Evolutionary conservation across 2,329 filamentous ascomycete species (phyloP).

Genomic region (Chrysoporthe deuterocubensis): DNA sequence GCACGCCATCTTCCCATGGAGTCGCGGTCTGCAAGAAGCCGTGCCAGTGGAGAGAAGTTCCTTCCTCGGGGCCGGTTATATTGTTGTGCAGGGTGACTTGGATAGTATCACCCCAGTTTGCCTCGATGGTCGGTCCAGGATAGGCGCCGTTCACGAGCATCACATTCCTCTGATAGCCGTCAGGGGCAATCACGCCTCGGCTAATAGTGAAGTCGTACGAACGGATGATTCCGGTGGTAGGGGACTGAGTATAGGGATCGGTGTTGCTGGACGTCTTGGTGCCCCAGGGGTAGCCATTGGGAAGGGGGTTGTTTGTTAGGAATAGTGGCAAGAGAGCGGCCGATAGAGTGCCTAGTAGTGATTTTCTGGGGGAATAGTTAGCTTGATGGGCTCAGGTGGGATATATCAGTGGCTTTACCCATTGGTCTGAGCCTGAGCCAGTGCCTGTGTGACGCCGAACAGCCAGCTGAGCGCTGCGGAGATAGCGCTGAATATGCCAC

Average conservation of each 20-base stretch:
- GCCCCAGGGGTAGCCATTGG: conserved; percentile 58
- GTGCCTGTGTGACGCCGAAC: conserved; percentile 31
- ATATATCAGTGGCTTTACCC: conserved; percentile 37
- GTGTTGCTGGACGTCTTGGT: conserved; percentile 44
- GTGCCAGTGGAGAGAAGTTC: conserved; percentile 58
- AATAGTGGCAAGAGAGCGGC: conserved; percentile 47
- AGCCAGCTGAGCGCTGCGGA: conserved; percentile 30
- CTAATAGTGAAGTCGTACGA: conserved; percentile 59
- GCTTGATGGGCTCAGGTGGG: neutral
- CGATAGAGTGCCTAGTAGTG: conserved; percentile 45
- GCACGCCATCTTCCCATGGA: conserved; percentile 58
- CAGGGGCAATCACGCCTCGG: conserved; percentile 55
- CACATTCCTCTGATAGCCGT: conserved; percentile 56
- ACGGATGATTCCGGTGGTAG: conserved; percentile 58
- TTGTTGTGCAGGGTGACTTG: conserved; percentile 73
- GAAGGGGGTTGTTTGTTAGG: conserved; percentile 53
- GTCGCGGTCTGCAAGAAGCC: conserved; percentile 54
- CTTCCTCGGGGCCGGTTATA: conserved; percentile 55
- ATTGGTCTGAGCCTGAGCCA: conserved; percentile 44
- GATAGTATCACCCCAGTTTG: conserved; percentile 65
- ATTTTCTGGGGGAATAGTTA: conserved; percentile 38
- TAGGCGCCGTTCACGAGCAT: conserved; percentile 69
- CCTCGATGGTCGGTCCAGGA: conserved; percentile 69
- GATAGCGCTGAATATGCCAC: conserved; percentile 8
- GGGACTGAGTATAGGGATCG: conserved; percentile 55